Percentiles rank a stretch among this genome's conserved stretches.
These are phyloP conservation scores for Lomentospora prolificans DNA, from an alignment of 2,329 filamentous ascomycete genomes.

Conservation along the genomic window DNA sequence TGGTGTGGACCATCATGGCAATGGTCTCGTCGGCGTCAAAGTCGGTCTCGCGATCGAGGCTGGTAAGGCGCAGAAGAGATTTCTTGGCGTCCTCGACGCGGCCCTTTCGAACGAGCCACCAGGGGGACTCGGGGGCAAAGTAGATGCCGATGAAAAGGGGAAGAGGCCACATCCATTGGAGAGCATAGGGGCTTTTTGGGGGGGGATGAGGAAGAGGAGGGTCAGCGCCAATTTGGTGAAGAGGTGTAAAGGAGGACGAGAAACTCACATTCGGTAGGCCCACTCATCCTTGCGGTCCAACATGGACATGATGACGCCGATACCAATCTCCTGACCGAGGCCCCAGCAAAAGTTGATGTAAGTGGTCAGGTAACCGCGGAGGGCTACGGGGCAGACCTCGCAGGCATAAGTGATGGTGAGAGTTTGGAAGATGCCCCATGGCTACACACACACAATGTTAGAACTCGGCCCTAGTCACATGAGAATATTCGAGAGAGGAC, in stretches of 20 bases:
- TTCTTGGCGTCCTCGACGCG: conserved; percentile 55
- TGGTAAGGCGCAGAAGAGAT: conserved; percentile 47
- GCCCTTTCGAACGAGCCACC: conserved; percentile 58
- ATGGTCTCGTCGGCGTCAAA: conserved; percentile 72
- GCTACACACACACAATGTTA: background rate
- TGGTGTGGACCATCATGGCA: conserved; percentile 88
- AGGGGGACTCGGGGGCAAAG: conserved; percentile 22
- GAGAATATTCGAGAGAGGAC: background rate
- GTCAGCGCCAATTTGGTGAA: too few relatives aligned
- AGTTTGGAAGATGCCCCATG: conserved; percentile 2
- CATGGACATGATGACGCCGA: conserved; percentile 28
- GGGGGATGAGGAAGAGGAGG: background rate
- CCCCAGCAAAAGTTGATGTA: conserved; percentile 38
- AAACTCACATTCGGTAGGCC: conserved; percentile 21
- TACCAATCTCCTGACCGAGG: conserved; percentile 34
- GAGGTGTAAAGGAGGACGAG: background rate
- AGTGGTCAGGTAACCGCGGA: conserved; percentile 34
- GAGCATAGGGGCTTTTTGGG: conserved; percentile 19
- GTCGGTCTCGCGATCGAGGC: conserved; percentile 48
- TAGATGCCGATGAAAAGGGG: conserved; percentile 17
- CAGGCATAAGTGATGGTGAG: conserved; percentile 36
- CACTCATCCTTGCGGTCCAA: conserved; percentile 21
- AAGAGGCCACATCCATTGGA: conserved; percentile 25
- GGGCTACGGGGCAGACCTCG: conserved; percentile 26
- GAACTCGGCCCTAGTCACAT: background rate